A percentile compares a stretch with the other conserved stretches of the same genome.
phyloP scores from a whole-genome alignment of 2,329 filamentous ascomycete species.

The Hypoxylon sp. region DNA sequence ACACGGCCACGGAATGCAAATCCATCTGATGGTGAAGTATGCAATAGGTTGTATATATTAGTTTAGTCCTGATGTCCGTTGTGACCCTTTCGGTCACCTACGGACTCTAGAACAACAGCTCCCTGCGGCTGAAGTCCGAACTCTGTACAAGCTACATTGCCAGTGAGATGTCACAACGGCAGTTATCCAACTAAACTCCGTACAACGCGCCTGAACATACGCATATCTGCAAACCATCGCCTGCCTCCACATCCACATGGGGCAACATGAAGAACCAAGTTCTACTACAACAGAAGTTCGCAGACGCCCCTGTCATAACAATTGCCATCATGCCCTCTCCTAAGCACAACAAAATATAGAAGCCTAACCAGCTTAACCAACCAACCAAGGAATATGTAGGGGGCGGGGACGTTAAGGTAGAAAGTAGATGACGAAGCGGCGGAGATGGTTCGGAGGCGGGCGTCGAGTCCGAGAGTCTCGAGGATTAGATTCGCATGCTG shows the following conservation, averaged over 20 bases:
- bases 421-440: constrained; percentile 13
- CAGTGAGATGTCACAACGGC: constrained; percentile 37
- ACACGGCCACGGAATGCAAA: background rate
- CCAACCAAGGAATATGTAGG: constrained; percentile 31
- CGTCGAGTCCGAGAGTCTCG: constrained; percentile 12
- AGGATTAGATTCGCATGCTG: constrained; percentile 23
- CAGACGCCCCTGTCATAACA: constrained; percentile 40
- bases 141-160: constrained; percentile 39
- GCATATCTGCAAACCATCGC: constrained; percentile 17
- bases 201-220: constrained; percentile 25
- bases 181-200: constrained; percentile 38
- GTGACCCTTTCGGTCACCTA: constrained; percentile 17
- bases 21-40: constrained; percentile 1
- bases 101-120: constrained; percentile 22
- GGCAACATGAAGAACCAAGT: constrained; percentile 43
- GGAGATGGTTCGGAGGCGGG: constrained; percentile 6
- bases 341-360: constrained; percentile 36
- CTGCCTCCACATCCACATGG: constrained; percentile 36
- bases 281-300: constrained; percentile 45
- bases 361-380: constrained; percentile 39
- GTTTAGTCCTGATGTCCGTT: constrained; percentile 28
- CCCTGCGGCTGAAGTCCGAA: constrained; percentile 22
- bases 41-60: constrained; percentile 44
- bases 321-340: constrained; percentile 36
- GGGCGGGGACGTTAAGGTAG: constrained; percentile 25